Evolutionary conservation across 257 asterid species (phyloP).

Genomic region (Cordia subcordata): DNA sequence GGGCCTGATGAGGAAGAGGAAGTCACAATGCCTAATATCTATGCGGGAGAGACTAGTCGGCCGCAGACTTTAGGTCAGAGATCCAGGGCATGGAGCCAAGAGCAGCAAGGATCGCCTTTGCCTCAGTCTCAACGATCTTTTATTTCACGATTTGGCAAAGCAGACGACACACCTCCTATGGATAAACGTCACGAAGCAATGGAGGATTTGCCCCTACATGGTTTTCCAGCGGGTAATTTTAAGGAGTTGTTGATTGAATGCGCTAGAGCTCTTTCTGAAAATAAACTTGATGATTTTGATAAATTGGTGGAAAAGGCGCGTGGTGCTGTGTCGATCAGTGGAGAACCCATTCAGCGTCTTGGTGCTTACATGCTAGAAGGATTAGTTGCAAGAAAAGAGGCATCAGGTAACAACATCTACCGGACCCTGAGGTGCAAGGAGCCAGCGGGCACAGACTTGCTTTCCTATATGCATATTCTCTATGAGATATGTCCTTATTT

Average conservation of each 20-base stretch:
- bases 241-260: conserved; percentile 61
- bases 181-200: conserved; percentile 31
- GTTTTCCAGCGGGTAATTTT: conserved; percentile 48
- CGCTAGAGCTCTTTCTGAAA: conserved; percentile 69
- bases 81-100: conserved; percentile 43
- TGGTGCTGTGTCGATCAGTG: conserved; percentile 62
- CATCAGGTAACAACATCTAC: conserved; percentile 79
- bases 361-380: conserved; percentile 96
- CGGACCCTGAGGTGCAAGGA: conserved; percentile 66
- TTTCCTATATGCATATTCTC: conserved; percentile 77
- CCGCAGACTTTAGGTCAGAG: conserved; percentile 44
- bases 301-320: conserved; percentile 48
- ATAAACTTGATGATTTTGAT: conserved; percentile 41
- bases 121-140: conserved; percentile 27
- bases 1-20: conserved; percentile 46
- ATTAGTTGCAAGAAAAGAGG: conserved; percentile 68
- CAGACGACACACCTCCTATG: conserved; percentile 17
- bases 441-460: conserved; percentile 68
- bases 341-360: conserved; percentile 92
- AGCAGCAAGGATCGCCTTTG: conserved; percentile 25
- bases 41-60: conserved; percentile 30
- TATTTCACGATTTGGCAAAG: conserved; percentile 24
- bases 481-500: conserved; percentile 89
- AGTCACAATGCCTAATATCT: conserved; percentile 31
- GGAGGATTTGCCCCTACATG: conserved; percentile 25